phyloP scores from a whole-genome alignment of 805 yeast genomes.

The Lipomyces kockii region DNA sequence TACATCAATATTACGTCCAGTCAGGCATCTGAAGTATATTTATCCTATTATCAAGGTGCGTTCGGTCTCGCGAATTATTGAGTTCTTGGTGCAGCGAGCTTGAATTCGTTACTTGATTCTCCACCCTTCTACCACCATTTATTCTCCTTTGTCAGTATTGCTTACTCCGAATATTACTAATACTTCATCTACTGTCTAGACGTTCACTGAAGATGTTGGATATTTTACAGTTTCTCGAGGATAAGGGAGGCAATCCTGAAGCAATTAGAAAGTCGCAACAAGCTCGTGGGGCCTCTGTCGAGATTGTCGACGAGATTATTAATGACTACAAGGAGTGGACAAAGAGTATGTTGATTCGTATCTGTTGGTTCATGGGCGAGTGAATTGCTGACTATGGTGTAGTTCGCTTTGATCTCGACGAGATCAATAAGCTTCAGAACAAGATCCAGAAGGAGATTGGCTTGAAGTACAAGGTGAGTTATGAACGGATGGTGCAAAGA shows the following conservation, averaged over 20 bases:
- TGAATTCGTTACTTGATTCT: too few relatives aligned
- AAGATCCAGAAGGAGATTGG: constrained; percentile 93
- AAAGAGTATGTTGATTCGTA: constrained; percentile 48
- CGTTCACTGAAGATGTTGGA: constrained; percentile 69
- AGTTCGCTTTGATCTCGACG: constrained; percentile 86
- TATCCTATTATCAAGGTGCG: too few relatives aligned
- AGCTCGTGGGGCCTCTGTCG: constrained; percentile 94
- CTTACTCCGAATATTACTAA: not conserved
- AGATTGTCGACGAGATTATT: constrained; percentile 93
- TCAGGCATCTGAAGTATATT: too few relatives aligned
- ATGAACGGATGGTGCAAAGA: not conserved
- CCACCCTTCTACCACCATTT: too few relatives aligned
- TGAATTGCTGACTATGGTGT: not conserved
- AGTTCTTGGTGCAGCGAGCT: too few relatives aligned
- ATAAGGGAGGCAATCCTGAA: constrained; percentile 96
- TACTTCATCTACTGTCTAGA: not conserved
- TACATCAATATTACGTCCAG: too few relatives aligned
- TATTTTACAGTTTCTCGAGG: constrained; percentile 87
- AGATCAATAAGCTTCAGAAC: constrained; percentile 83
- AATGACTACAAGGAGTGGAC: constrained; percentile 92
- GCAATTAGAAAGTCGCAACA: constrained; percentile 82
- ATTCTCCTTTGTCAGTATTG: not conserved
- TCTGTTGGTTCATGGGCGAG: not conserved
- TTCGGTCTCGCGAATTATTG: too few relatives aligned
- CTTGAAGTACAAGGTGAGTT: constrained; percentile 67